Conservation (phyloP, 1,284 basidiomycete genomes). For the Apiotrichum laibachii region DNA sequence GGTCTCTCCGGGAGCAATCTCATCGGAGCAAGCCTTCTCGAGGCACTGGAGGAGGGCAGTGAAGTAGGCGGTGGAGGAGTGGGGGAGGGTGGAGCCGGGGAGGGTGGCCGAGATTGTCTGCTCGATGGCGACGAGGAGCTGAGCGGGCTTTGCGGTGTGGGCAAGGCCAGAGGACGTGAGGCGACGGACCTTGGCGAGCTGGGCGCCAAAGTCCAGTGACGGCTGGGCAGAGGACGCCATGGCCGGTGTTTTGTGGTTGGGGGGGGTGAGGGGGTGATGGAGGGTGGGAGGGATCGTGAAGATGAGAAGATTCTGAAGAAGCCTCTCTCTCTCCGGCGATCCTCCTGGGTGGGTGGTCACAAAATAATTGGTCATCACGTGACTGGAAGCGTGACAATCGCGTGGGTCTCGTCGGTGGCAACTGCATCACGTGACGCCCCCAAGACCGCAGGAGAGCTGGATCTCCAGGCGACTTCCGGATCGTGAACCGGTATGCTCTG, state of each 20-base stretch:
- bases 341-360: background rate
- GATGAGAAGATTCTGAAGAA: background rate
- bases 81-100: constrained; percentile 61
- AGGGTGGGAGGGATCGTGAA: background rate
- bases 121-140: constrained; percentile 84
- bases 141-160: constrained; percentile 88
- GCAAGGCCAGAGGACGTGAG: constrained; percentile 76
- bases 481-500: background rate
- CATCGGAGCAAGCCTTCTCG: constrained; percentile 45
- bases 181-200: constrained; percentile 80
- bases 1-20: constrained; percentile 30
- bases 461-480: background rate
- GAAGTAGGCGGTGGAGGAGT: constrained; percentile 81
- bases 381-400: too few species aligned
- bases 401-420: too few species aligned
- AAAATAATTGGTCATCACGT: too few species aligned
- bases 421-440: background rate
- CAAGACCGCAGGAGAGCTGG: background rate
- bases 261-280: background rate
- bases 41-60: constrained; percentile 65
- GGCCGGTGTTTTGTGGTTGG: constrained; percentile 3
- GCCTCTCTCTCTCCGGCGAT: background rate
- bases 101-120: constrained; percentile 62
- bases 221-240: constrained; percentile 24
- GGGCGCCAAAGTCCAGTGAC: constrained; percentile 41